A percentile compares a stretch with the other conserved stretches of the same genome.
Conservation (phyloP, 2,329 filamentous ascomycete species). For the Fusarium circinatum region DNA sequence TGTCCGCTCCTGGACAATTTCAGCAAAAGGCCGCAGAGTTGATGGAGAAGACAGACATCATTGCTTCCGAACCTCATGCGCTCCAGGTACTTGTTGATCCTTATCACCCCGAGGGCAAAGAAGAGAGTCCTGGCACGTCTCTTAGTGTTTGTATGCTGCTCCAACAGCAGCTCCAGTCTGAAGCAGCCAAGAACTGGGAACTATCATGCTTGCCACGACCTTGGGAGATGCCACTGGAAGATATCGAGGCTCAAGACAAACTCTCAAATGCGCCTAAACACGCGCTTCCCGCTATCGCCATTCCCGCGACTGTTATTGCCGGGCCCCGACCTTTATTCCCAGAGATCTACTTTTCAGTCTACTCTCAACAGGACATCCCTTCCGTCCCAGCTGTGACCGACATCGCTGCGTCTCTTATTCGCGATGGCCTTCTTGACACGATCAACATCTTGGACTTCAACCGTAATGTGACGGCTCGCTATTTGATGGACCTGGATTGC, state of each 20-base stretch:
- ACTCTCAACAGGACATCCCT: constrained; percentile 84
- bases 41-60: constrained; percentile 94
- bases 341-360: constrained; percentile 94
- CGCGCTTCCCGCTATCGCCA: constrained; percentile 76
- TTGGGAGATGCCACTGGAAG: constrained; percentile 71
- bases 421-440: constrained; percentile 88
- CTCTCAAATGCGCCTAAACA: constrained; percentile 75
- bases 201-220: constrained; percentile 75
- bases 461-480: constrained; percentile 84
- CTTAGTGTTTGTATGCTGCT: constrained; percentile 81
- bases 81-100: constrained; percentile 89
- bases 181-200: constrained; percentile 80
- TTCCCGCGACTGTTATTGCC: constrained; percentile 79
- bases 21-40: constrained; percentile 80
- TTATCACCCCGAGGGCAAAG: constrained; percentile 73
- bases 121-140: constrained; percentile 70
- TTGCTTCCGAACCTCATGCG: constrained; percentile 86
- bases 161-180: constrained; percentile 84
- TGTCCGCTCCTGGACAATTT: constrained; percentile 74
- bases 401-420: constrained; percentile 83
- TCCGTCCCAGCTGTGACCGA: constrained; percentile 83
- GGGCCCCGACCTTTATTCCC: constrained; percentile 85
- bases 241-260: constrained; percentile 69
- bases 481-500: constrained; percentile 92
- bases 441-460: constrained; percentile 96